Evolutionary conservation across 2,329 filamentous ascomycete genomes (phyloP).

Genomic region (Trichoderma aggressivum): DNA sequence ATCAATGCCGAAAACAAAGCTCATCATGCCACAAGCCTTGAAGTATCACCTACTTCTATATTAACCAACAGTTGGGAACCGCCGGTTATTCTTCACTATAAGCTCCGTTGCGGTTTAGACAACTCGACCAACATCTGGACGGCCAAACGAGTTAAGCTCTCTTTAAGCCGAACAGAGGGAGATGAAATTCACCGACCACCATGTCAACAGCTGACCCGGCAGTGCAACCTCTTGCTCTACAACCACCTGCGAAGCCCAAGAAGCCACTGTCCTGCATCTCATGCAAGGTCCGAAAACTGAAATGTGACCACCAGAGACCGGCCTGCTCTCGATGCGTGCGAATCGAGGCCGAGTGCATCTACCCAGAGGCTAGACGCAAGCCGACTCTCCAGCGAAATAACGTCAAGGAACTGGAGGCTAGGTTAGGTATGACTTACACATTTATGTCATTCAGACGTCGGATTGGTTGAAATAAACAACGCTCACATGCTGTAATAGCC

Average conservation of each 20-base stretch:
- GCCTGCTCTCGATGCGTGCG: slow-evolving; percentile 76
- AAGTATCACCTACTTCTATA: not conserved
- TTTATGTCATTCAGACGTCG: slow-evolving; percentile 19
- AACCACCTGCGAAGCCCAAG: slow-evolving; percentile 18
- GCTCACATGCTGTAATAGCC: slow-evolving; percentile 42
- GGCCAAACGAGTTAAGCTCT: not conserved
- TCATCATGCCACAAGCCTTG: not conserved
- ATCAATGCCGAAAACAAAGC: not conserved
- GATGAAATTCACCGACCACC: not conserved
- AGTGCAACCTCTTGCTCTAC: not conserved
- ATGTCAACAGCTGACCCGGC: slow-evolving; percentile 3
- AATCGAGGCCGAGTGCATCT: slow-evolving; percentile 73
- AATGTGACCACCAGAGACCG: slow-evolving; percentile 78
- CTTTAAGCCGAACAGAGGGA: not conserved
- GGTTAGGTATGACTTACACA: slow-evolving; percentile 59
- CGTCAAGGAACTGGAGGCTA: slow-evolving; percentile 83
- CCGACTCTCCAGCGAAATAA: slow-evolving; percentile 84
- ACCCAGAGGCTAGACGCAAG: slow-evolving; percentile 85
- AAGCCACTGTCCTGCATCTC: slow-evolving; percentile 74
- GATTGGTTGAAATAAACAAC: not conserved
- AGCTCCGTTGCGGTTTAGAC: not conserved
- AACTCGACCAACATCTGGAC: not conserved
- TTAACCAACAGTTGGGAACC: not conserved
- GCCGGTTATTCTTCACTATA: not conserved
- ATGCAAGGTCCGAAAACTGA: slow-evolving; percentile 79